Percentiles rank a stretch among this genome's conserved stretches.
Conservation (phyloP, 345 rosid species). For the Salix arbutifolia region DNA sequence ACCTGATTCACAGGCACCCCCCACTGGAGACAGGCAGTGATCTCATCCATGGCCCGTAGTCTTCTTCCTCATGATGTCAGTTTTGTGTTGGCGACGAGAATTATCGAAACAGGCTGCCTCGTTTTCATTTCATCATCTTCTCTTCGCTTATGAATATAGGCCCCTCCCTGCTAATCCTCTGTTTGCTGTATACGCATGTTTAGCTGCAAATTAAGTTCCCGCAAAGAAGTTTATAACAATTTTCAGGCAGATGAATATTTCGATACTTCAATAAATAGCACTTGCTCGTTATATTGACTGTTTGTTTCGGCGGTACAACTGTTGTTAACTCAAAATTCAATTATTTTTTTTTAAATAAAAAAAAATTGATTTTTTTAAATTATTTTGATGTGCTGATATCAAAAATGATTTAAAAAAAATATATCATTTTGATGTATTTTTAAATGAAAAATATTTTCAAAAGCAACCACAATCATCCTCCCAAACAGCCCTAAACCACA, state of each 20-base stretch:
- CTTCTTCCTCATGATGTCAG: neutral
- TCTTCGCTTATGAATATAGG: neutral
- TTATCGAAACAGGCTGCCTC: neutral
- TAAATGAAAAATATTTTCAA: too few species aligned
- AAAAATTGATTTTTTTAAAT: too few species aligned
- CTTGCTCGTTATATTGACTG: too few species aligned
- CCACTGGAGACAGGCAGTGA: slow-evolving; percentile 35
- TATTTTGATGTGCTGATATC: too few species aligned
- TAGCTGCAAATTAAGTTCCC: too few species aligned
- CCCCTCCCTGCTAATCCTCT: neutral
- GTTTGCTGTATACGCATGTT: neutral
- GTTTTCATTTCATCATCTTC: neutral
- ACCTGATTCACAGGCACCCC: slow-evolving; percentile 25
- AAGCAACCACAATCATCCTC: too few species aligned
- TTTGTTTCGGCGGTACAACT: too few species aligned
- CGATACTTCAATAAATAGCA: accelerated
- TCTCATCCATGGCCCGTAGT: neutral
- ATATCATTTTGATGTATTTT: too few species aligned
- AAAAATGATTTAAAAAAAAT: too few species aligned
- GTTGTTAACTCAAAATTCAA: too few species aligned
- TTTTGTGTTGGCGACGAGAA: neutral
- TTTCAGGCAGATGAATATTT: neutral
- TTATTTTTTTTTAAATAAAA: too few species aligned
- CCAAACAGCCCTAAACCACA: too few species aligned
- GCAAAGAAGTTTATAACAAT: neutral